Conservation (phyloP, 2,329 filamentous ascomycete genomes). For the Phyllosticta capitalensis region DNA sequence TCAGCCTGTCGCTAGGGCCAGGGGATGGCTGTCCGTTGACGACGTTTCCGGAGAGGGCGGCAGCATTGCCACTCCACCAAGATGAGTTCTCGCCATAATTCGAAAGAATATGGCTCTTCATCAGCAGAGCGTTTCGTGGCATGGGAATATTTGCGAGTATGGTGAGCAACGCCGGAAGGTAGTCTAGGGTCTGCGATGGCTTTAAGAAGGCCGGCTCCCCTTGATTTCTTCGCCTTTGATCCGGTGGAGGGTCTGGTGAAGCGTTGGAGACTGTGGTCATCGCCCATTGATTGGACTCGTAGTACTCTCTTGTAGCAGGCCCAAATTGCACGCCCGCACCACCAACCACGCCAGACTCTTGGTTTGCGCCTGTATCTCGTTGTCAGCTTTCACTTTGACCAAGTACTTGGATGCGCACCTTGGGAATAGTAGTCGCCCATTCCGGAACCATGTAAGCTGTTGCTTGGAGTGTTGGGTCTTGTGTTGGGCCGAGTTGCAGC, state of each 20-base stretch:
- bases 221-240: slow-evolving; percentile 38
- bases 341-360: slow-evolving; percentile 46
- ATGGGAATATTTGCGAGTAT: slow-evolving; percentile 54
- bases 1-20: slow-evolving; percentile 30
- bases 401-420: not conserved
- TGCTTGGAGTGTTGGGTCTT: slow-evolving; percentile 11
- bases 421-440: not conserved
- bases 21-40: slow-evolving; percentile 23
- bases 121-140: slow-evolving; percentile 47
- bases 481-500: slow-evolving; percentile 11
- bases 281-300: slow-evolving; percentile 47
- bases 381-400: slow-evolving; percentile 1
- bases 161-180: slow-evolving; percentile 49
- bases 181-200: slow-evolving; percentile 42
- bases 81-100: slow-evolving; percentile 48
- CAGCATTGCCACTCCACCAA: slow-evolving; percentile 53
- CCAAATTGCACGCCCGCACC: slow-evolving; percentile 35
- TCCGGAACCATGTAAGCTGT: slow-evolving; percentile 9
- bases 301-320: slow-evolving; percentile 45
- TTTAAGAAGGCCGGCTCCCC: slow-evolving; percentile 50
- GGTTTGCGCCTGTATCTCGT: slow-evolving; percentile 17
- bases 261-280: slow-evolving; percentile 41
- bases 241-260: slow-evolving; percentile 44
- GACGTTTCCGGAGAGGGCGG: slow-evolving; percentile 42
- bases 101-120: slow-evolving; percentile 1